A percentile compares a stretch with the other conserved stretches of the same genome.
Evolutionary conservation across 2,329 filamentous ascomycete genomes (phyloP).

Genomic region (Aspergillus ochraceus): DNA sequence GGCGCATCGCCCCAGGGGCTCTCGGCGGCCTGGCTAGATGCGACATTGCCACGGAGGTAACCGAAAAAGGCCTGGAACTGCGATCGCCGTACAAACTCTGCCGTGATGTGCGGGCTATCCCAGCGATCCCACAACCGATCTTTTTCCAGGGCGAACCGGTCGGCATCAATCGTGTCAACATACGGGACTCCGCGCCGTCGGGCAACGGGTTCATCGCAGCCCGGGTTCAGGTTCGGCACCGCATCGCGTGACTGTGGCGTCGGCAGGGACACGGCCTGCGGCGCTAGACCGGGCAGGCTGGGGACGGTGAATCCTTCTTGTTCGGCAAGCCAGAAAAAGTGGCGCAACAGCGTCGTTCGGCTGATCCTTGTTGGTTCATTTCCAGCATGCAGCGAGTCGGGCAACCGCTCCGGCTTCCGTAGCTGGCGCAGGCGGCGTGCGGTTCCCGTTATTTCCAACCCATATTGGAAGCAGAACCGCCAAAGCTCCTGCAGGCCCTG

Average conservation of each 20-base stretch:
- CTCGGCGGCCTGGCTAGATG: not conserved
- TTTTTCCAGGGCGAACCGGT: slow-evolving; percentile 7
- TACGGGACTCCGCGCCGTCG: slow-evolving; percentile 12
- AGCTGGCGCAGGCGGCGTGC: not conserved
- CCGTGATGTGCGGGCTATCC: not conserved
- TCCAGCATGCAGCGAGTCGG: not conserved
- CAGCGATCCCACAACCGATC: not conserved
- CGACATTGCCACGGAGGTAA: not conserved
- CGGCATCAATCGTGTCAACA: slow-evolving; percentile 11
- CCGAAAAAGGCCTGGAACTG: not conserved
- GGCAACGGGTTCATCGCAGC: slow-evolving; percentile 3
- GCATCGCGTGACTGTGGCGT: slow-evolving; percentile 3
- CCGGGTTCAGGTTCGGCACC: not conserved
- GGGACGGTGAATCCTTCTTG: not conserved
- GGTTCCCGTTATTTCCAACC: slow-evolving; percentile 14
- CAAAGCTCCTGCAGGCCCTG: slow-evolving; percentile 11
- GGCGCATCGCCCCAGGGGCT: not conserved
- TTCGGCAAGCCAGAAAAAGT: not conserved
- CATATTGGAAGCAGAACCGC: slow-evolving; percentile 19
- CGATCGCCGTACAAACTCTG: not conserved
- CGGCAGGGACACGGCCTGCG: not conserved
- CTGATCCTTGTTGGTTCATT: slow-evolving; percentile 2
- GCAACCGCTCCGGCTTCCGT: slow-evolving; percentile 3
- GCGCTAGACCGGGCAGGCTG: not conserved
- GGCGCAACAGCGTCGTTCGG: not conserved